Percentiles rank a stretch among this genome's conserved stretches.
Evolutionary conservation across 1,284 basidiomycete genomes (phyloP).

Genomic region (Marasmius sp.): DNA sequence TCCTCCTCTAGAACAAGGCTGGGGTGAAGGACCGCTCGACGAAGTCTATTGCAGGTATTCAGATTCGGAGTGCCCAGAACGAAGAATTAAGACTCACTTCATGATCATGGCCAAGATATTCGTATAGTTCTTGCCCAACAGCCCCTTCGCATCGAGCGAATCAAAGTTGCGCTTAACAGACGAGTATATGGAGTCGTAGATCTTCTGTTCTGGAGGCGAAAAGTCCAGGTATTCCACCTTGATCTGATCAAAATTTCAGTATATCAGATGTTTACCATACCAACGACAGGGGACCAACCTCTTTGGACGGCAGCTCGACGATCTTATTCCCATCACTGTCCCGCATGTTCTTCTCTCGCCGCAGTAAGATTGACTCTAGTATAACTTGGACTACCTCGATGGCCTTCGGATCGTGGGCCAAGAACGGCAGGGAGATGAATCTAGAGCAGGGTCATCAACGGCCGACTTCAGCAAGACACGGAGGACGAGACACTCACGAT

Average conservation of each 20-base stretch:
- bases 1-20: conserved; percentile 64
- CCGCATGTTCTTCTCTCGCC: conserved; percentile 94
- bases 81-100: conserved; percentile 50
- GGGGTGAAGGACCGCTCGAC: conserved; percentile 86
- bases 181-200: conserved; percentile 78
- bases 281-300: conserved; percentile 29
- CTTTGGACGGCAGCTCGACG: conserved; percentile 87
- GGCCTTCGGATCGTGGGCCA: conserved; percentile 84
- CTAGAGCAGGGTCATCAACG: conserved; percentile 34
- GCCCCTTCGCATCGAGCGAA: conserved; percentile 71
- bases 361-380: conserved; percentile 82
- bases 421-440: conserved; percentile 88
- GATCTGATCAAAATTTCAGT: conserved; percentile 37
- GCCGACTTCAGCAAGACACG: not conserved
- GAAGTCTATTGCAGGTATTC: conserved; percentile 49
- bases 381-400: conserved; percentile 94
- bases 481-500: conserved; percentile 48
- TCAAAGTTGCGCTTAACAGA: conserved; percentile 75
- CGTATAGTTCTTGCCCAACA: conserved; percentile 84
- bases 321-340: conserved; percentile 88
- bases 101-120: conserved; percentile 91
- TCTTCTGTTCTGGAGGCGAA: conserved; percentile 72
- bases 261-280: not conserved
- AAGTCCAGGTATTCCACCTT: conserved; percentile 74
- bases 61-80: conserved; percentile 11